Evolutionary conservation across 768 basidiomycete genomes (phyloP).

Genomic region (Obba rivulosa): DNA sequence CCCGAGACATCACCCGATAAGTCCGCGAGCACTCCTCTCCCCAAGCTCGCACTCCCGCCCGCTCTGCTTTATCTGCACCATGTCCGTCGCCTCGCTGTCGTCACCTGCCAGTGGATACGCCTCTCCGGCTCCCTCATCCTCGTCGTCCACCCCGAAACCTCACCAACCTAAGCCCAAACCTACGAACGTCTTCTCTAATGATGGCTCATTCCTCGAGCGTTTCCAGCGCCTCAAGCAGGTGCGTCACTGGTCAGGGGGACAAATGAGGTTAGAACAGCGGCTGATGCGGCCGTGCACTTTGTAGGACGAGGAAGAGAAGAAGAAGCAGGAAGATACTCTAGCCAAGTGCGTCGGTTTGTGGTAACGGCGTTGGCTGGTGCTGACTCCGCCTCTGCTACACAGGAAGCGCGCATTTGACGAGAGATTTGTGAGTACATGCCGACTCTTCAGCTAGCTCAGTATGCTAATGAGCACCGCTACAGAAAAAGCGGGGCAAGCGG

Average conservation of each 20-base stretch:
- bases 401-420: slow-evolving; percentile 60
- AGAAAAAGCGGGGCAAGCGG: slow-evolving; percentile 62
- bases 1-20: no score
- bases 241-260: slow-evolving; percentile 14
- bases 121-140: slow-evolving; percentile 19
- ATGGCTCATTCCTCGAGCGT: slow-evolving; percentile 64
- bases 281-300: background rate
- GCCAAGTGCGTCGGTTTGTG: slow-evolving; percentile 35
- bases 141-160: slow-evolving; percentile 22
- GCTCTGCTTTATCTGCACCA: background rate
- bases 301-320: slow-evolving; percentile 54
- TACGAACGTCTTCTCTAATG: slow-evolving; percentile 62
- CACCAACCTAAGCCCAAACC: slow-evolving; percentile 35
- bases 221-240: slow-evolving; percentile 57
- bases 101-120: slow-evolving; percentile 23
- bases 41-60: background rate
- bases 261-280: background rate
- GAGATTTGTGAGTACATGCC: slow-evolving; percentile 46
- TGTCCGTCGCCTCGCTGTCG: slow-evolving; percentile 18
- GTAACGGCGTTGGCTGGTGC: background rate
- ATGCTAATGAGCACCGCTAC: background rate
- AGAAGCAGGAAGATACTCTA: slow-evolving; percentile 45
- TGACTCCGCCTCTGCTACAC: background rate
- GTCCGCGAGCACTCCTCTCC: background rate
- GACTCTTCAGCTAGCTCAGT: background rate